These are phyloP conservation scores for Pleurozium schreberi DNA, from an alignment of 225 moss, liverwort and hornwort genomes.

Conservation along the genomic window DNA sequence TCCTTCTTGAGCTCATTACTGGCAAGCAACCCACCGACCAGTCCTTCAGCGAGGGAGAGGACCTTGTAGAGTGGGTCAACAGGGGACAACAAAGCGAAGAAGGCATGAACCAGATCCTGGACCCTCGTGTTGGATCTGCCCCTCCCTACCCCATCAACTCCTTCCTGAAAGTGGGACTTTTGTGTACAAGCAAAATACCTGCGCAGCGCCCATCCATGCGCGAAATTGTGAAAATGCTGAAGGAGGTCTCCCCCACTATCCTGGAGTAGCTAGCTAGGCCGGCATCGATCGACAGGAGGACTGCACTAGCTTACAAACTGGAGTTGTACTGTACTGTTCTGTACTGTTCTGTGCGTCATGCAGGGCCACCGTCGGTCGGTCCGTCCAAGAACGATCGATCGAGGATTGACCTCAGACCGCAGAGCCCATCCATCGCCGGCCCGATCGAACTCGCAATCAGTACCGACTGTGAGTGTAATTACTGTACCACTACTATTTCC, in stretches of 20 bases:
- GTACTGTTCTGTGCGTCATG: no score
- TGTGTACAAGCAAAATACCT: conserved; percentile 28
- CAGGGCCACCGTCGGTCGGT: background rate
- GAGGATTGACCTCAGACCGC: background rate
- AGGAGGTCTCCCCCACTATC: conserved; percentile 19
- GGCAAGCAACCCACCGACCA: conserved; percentile 40
- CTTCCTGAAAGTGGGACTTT: conserved; percentile 20
- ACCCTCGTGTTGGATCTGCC: conserved; percentile 14
- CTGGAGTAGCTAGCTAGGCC: background rate
- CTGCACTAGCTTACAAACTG: background rate
- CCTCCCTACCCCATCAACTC: conserved; percentile 9
- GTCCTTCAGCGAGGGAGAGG: conserved; percentile 31
- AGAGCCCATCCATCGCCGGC: background rate
- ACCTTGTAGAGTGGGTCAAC: conserved; percentile 44
- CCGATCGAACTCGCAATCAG: background rate
- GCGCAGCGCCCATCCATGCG: conserved; percentile 40
- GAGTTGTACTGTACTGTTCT: no score
- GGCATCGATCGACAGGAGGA: background rate
- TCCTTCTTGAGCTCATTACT: conserved; percentile 42
- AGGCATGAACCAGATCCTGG: conserved; percentile 17
- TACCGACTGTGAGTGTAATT: background rate
- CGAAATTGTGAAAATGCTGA: conserved; percentile 45
- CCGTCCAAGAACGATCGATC: no score
- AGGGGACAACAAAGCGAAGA: conserved; percentile 10
- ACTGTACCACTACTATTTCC: background rate